phyloP scores from a whole-genome alignment of 495 filamentous ascomycete species.

The Aspergillus kassunensis region DNA sequence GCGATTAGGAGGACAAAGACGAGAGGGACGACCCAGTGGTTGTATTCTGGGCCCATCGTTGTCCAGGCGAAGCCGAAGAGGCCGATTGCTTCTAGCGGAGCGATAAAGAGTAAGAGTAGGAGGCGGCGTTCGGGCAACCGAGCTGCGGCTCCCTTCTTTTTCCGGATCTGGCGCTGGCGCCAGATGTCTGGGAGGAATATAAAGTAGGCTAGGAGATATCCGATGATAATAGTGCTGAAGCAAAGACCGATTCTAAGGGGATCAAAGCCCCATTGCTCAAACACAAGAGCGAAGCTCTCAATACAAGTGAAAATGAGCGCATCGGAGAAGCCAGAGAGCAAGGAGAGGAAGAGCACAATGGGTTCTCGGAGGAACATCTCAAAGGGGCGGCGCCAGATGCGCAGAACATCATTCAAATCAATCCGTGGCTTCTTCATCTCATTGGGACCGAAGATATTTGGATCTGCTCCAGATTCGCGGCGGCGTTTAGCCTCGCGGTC shows the following conservation, averaged over 20 bases:
- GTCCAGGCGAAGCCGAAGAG: constrained; percentile 69
- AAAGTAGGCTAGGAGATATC: constrained; percentile 61
- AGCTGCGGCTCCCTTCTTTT: constrained; percentile 44
- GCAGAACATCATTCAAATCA: constrained; percentile 50
- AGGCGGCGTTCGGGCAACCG: constrained; percentile 58
- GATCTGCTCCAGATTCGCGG: constrained; percentile 50
- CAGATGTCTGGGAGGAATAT: constrained; percentile 61
- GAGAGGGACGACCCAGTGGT: constrained; percentile 60
- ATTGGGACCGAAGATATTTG: constrained; percentile 58
- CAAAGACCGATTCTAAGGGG: constrained; percentile 53
- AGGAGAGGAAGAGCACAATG: constrained; percentile 66
- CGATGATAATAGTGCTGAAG: constrained; percentile 61
- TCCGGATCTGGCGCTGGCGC: constrained; percentile 44
- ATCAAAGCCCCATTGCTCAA: constrained; percentile 59
- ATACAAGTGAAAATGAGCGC: constrained; percentile 81
- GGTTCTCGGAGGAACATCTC: constrained; percentile 75
- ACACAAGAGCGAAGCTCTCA: constrained; percentile 62
- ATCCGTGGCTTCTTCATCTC: constrained; percentile 53
- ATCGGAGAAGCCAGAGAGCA: constrained; percentile 73
- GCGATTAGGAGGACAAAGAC: constrained; percentile 59
- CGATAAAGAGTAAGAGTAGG: constrained; percentile 54
- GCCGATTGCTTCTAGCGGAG: constrained; percentile 62
- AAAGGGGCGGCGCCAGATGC: constrained; percentile 68
- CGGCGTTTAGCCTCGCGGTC: constrained; percentile 63
- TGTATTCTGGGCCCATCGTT: constrained; percentile 52